Percentiles rank a stretch among this genome's conserved stretches.
These are phyloP conservation scores for Oryza glumipatula DNA, from an alignment of 176 grass and related monocot genomes.

Conservation along the genomic window DNA sequence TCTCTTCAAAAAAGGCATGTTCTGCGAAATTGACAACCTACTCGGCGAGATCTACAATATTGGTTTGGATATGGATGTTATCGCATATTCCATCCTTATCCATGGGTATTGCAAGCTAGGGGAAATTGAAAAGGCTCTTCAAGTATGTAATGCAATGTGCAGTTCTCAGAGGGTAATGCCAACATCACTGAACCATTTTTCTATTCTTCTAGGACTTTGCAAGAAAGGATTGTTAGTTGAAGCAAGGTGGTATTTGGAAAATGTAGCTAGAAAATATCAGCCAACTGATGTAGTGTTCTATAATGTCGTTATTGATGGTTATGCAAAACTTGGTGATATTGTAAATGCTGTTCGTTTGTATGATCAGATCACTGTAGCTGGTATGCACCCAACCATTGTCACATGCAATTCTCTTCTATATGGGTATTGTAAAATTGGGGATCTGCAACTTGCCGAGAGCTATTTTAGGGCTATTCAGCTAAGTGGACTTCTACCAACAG, in stretches of 20 bases:
- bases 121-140: slow-evolving; percentile 78
- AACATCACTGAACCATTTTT: slow-evolving; percentile 63
- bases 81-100: slow-evolving; percentile 94
- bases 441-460: slow-evolving; percentile 51
- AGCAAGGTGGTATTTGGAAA: slow-evolving; percentile 86
- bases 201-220: slow-evolving; percentile 77
- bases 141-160: slow-evolving; percentile 74
- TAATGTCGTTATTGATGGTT: slow-evolving; percentile 87
- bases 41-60: slow-evolving; percentile 72
- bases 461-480: slow-evolving; percentile 62
- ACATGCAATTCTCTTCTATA: slow-evolving; percentile 93
- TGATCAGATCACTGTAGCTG: slow-evolving; percentile 59
- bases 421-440: slow-evolving; percentile 80
- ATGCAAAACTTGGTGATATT: slow-evolving; percentile 80
- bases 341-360: slow-evolving; percentile 70
- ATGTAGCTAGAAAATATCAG: slow-evolving; percentile 58
- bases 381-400: slow-evolving; percentile 72
- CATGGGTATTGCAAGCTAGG: slow-evolving; percentile 79
- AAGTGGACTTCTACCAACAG: slow-evolving; percentile 64
- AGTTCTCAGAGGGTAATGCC: slow-evolving; percentile 58
- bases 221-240: slow-evolving; percentile 70
- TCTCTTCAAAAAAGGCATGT: slow-evolving; percentile 67
- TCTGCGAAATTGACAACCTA: slow-evolving; percentile 78
- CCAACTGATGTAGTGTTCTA: slow-evolving; percentile 64
- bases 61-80: slow-evolving; percentile 82